These are phyloP conservation scores for Lichina pygmaea DNA, from an alignment of 495 filamentous ascomycete genomes.

Conservation along the genomic window DNA sequence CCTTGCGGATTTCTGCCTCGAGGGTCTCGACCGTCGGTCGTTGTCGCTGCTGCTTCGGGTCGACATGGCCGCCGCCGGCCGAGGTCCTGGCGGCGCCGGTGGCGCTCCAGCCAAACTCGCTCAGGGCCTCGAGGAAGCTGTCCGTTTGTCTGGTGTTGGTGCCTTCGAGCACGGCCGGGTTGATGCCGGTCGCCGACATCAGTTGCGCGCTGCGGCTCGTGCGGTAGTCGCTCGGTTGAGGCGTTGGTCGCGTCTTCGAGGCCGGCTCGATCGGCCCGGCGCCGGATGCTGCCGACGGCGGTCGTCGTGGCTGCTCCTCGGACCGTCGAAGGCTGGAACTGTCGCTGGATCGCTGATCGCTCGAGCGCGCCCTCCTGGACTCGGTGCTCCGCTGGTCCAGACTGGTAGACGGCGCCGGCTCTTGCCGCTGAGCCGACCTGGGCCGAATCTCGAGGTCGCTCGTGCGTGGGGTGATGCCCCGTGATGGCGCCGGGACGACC, in stretches of 20 bases:
- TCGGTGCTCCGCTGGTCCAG: no score
- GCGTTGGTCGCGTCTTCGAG: conserved; percentile 11
- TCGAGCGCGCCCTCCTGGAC: no score
- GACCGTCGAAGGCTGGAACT: conserved; percentile 6
- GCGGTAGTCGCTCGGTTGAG: conserved; percentile 29
- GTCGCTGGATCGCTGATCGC: no score
- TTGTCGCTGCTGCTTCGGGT: no score
- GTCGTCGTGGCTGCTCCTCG: conserved; percentile 12
- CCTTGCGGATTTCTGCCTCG: conserved; percentile 57
- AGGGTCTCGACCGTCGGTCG: conserved; percentile 39
- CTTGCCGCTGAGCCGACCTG: conserved; percentile 6
- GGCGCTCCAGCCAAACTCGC: conserved; percentile 78
- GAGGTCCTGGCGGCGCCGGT: conserved; percentile 31
- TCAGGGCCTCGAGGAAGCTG: conserved; percentile 22
- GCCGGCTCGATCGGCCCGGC: conserved; percentile 9
- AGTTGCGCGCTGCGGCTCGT: conserved; percentile 52
- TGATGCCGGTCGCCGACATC: conserved; percentile 47
- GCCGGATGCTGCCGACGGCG: neutral
- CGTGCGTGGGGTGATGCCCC: no score
- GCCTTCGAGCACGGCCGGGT: conserved; percentile 35
- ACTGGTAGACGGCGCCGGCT: neutral
- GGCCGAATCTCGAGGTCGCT: neutral
- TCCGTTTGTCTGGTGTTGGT: no score
- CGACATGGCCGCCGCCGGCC: no score
- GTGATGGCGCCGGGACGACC: conserved; percentile 52